Base-by-base conservation (phyloP, 2,329 filamentous ascomycete species). In the Zelopaecilomyces penicillatus region DNA sequence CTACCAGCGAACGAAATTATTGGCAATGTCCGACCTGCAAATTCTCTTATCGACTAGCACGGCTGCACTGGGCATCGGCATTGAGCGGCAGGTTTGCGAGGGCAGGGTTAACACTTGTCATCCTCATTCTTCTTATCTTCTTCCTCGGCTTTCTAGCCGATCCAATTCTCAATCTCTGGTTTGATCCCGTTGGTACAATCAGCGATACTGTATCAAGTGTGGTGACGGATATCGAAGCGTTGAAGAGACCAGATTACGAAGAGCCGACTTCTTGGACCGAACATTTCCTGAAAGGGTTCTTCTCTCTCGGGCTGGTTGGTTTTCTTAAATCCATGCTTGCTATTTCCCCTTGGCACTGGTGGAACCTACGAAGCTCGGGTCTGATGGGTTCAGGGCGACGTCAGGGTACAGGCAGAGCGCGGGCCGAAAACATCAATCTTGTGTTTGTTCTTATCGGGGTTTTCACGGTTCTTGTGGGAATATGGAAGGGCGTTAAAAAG, bases 101-200 rank as follows among this genome's bases (percentile, higher is more conserved):
- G 58, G 68, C 87, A 30, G 60, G 67, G 1, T 69, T 97, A 54
- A 96, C 91, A 1, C 53, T 87, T 3, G 41, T 73, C 19, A 84
- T 95, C 50, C 76, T 96, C 52, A 46, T 88, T 32, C 50, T 82
- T 37, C 75, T 82, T 42, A 74, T 95, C 28, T 97, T 95, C 58
- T 30, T 87, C 1, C 78, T 97, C 45, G 93, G 93, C 36, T 97
- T 96, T 57, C 67, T 97, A 52, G 91, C 90, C 48, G 90, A 97
- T 64, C 90, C 90, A 2, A 87, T 97, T 48, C 83, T 97, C 62
- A 87, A 89, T 55, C 68, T 95, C 29, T 95, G 91, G 70, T 67
- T 91, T 44, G 88, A 95, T 58, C 89, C 89, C 0, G 66, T 80
- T 45, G 79, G 81, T 41, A 79, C 78, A 8, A 69, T 84, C 41